Percentiles rank a stretch among this genome's conserved stretches.
phyloP scores from a whole-genome alignment of 306 rosid genomes.

The Carpinus viminea region DNA sequence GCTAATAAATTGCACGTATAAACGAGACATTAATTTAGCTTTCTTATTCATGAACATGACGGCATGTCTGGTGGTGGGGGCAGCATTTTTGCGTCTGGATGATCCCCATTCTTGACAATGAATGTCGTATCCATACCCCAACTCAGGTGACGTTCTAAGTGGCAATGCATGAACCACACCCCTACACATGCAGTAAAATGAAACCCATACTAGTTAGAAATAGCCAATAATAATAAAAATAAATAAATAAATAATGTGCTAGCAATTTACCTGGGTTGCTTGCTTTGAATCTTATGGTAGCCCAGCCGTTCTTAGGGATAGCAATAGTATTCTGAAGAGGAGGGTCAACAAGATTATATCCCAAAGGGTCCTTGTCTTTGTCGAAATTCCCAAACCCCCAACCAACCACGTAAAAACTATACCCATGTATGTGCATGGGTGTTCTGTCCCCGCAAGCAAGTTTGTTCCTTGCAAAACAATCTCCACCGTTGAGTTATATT shows the following conservation, averaged over 20 bases:
- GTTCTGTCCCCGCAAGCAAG: constrained; percentile 43
- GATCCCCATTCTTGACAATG: constrained; percentile 55
- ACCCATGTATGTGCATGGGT: constrained; percentile 73
- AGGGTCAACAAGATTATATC: too few species aligned
- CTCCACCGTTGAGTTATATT: constrained; percentile 37
- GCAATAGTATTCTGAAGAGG: constrained; percentile 41
- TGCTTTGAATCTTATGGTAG: constrained; percentile 35
- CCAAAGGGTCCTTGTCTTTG: too few species aligned
- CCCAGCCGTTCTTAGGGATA: constrained; percentile 60
- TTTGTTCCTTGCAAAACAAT: constrained; percentile 53
- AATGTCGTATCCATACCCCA: constrained; percentile 72
- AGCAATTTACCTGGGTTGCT: constrained; percentile 49
- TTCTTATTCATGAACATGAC: constrained; percentile 36
- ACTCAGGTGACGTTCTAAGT: constrained; percentile 52
- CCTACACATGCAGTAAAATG: constrained; percentile 29
- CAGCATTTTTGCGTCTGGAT: constrained; percentile 12
- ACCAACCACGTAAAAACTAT: constrained; percentile 48
- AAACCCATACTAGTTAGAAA: not conserved
- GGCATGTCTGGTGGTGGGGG: constrained; percentile 69
- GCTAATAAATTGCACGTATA: not conserved
- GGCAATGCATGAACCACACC: constrained; percentile 73
- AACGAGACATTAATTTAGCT: not conserved
- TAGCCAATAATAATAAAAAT: not conserved
- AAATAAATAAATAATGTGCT: not conserved
- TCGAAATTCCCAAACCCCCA: constrained; percentile 61